Percentiles rank a stretch among this genome's conserved stretches.
These are phyloP conservation scores for Raffaelea ambrosiae DNA, from an alignment of 2,329 filamentous ascomycete species.

Conservation along the genomic window DNA sequence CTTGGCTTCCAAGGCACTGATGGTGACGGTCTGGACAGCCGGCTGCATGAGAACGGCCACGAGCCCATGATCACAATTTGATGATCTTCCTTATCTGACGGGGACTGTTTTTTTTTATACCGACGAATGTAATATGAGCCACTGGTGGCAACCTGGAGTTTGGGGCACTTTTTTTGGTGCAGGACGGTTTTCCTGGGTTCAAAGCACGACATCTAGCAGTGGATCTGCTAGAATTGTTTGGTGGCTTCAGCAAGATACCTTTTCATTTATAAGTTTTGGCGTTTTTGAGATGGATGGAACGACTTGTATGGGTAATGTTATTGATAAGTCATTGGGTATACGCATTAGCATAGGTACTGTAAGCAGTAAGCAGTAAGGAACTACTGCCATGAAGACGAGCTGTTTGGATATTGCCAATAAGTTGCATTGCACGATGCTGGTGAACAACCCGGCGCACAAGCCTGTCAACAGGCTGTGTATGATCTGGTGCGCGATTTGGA, in stretches of 20 bases:
- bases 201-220: background rate
- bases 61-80: slow-evolving; percentile 46
- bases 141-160: background rate
- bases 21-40: slow-evolving; percentile 21
- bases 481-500: too few relatives aligned
- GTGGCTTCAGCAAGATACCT: background rate
- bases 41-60: slow-evolving; percentile 30
- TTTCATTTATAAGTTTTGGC: background rate
- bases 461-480: too few relatives aligned
- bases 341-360: too few relatives aligned
- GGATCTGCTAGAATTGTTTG: background rate
- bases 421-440: too few relatives aligned
- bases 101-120: background rate
- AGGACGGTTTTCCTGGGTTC: background rate
- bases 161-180: background rate
- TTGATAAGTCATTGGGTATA: background rate
- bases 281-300: background rate
- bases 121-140: background rate
- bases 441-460: too few relatives aligned
- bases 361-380: too few relatives aligned
- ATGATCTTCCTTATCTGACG: slow-evolving; percentile 11
- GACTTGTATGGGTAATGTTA: background rate
- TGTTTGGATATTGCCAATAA: too few relatives aligned
- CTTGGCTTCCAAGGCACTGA: slow-evolving; percentile 30
- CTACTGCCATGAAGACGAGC: too few relatives aligned